Evolutionary conservation across 1,284 basidiomycete species (phyloP).

Genomic region (Bjerkandera adusta): DNA sequence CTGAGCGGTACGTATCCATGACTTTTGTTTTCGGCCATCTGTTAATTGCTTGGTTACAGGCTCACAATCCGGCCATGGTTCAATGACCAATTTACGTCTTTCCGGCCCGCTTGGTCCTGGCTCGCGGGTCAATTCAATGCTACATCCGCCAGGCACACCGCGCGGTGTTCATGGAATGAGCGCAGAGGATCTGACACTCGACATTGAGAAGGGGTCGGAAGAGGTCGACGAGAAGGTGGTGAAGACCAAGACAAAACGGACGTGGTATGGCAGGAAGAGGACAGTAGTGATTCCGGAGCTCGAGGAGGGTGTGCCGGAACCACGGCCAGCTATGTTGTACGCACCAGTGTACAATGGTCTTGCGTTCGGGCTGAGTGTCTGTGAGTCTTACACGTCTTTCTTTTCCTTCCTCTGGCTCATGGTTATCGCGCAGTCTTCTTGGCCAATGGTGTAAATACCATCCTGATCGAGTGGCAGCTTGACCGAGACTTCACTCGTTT

Average conservation of each 20-base stretch:
- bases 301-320: constrained; percentile 29
- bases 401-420: not conserved
- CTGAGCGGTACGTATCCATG: constrained; percentile 20
- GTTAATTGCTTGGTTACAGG: constrained; percentile 21
- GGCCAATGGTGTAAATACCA: constrained; percentile 36
- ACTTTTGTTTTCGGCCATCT: not conserved
- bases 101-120: constrained; percentile 15
- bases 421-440: constrained; percentile 32
- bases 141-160: constrained; percentile 26
- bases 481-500: constrained; percentile 46
- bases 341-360: constrained; percentile 48
- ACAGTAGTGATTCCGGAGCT: constrained; percentile 28
- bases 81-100: constrained; percentile 25
- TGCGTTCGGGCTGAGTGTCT: constrained; percentile 36
- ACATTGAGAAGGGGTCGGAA: constrained; percentile 35
- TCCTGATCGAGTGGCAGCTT: constrained; percentile 43
- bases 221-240: constrained; percentile 20
- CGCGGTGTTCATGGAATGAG: constrained; percentile 28
- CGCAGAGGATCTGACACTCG: constrained; percentile 28
- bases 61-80: constrained; percentile 29
- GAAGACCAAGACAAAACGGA: constrained; percentile 30
- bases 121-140: constrained; percentile 18
- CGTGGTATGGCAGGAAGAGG: constrained; percentile 36
- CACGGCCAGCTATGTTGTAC: constrained; percentile 38
- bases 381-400: constrained; percentile 26